Conservation (phyloP, 371 early-diverging fungal genomes). For the Apophysomyces sp. region DNA sequence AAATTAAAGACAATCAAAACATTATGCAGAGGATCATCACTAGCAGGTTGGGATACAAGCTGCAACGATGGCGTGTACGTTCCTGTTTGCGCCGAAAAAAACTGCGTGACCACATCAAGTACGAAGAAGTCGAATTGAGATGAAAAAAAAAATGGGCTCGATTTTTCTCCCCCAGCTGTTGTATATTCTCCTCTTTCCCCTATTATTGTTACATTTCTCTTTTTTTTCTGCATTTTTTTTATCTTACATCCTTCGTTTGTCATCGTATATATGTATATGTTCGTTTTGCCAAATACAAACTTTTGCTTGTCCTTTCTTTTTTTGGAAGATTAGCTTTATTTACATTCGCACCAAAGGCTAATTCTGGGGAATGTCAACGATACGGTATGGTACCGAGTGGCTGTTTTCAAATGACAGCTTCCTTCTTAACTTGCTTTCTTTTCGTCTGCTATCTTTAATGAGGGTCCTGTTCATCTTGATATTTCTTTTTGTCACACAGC, state of each 20-base stretch:
- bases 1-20: conserved; percentile 34
- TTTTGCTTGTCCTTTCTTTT: background rate
- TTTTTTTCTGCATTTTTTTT: background rate
- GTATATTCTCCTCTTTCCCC: background rate
- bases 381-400: background rate
- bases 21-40: conserved; percentile 8
- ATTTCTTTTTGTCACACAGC: background rate
- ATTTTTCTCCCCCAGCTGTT: no score
- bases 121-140: conserved; percentile 15
- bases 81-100: conserved; percentile 6
- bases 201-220: background rate
- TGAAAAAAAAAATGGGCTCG: background rate
- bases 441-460: no score
- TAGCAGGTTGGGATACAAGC: conserved; percentile 6
- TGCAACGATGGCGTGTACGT: background rate
- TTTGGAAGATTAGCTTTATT: background rate
- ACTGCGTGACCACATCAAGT: conserved; percentile 1
- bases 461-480: no score
- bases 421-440: background rate
- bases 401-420: background rate
- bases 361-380: background rate
- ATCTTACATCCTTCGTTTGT: background rate
- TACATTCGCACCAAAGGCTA: background rate
- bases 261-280: background rate
- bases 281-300: background rate